Evolutionary conservation across 345 rosid species (phyloP), one percentile per base, ranked within the genome.

Genomic region (Schrenkiella parvula): DNA sequence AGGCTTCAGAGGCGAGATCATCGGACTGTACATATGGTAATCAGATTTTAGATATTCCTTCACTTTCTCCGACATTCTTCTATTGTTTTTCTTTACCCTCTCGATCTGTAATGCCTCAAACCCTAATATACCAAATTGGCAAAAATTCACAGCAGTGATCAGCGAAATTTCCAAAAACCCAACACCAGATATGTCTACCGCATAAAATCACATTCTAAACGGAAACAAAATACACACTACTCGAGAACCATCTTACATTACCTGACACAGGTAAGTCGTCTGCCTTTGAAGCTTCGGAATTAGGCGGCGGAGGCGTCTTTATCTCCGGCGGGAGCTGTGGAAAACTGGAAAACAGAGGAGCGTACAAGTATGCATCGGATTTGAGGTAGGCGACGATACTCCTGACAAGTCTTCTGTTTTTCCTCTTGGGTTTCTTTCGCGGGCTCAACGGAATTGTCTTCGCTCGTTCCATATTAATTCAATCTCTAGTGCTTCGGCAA

Each of bases 1-100:
- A 19, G 18, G 80, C 38, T 54, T 75, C 9, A 11, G 25, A 65
- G 79, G 14, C 53, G 12, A 72, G 50, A 68, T 54, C 51, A 82
- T 38, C 2, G 85, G 75, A 22, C 72, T 78, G 51, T 83, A 84
- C 82, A 84, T 66, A 67, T 80, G 47, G 71, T 75, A 44, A 60
- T 89, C 82, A 59, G 84, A 82, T 39, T 78, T 81, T 39, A 87
- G 59, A 79, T 82, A 87, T 57, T 75, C 78, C 73, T 66, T 70
- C 42, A 78, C 70, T 55, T 61, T 79, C 77, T 79, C 60, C 8
- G 75, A 47, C 23, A 80, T 52, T 50, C 57, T 69, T 65, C 43
- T 77, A 21, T 66, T 74, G 63, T 72, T 81, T 66, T 67, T 71
- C 22, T 46, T 66, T 14, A 64, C 54, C 22, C 51, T 75, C 35